Conservation (phyloP, 352 stramenopile genomes). For the Phytophthora sojae region DNA sequence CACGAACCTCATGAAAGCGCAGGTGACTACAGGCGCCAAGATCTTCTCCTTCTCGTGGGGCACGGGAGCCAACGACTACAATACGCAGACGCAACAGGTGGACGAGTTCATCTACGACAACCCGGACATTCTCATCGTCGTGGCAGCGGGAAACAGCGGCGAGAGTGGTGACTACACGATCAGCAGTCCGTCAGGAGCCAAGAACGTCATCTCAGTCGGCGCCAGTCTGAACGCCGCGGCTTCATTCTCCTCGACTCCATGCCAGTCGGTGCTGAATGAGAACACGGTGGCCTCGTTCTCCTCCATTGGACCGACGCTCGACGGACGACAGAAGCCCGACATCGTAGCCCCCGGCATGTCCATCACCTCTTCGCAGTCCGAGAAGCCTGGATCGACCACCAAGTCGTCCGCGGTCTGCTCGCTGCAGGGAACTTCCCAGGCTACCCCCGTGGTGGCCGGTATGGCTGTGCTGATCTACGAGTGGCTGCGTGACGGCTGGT, state of each 20-base stretch:
- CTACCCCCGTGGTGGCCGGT: constrained; percentile 82
- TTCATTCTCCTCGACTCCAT: constrained; percentile 60
- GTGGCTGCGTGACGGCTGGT: constrained; percentile 89
- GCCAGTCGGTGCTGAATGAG: constrained; percentile 63
- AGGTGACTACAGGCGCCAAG: constrained; percentile 59
- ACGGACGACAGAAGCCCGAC: constrained; percentile 84
- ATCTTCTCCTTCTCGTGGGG: constrained; percentile 83
- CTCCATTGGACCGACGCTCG: constrained; percentile 68
- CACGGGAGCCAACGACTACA: constrained; percentile 67
- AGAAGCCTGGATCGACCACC: constrained; percentile 49
- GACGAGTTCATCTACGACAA: constrained; percentile 84
- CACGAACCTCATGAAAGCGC: constrained; percentile 60
- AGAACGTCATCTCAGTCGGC: constrained; percentile 88
- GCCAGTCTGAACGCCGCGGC: constrained; percentile 65
- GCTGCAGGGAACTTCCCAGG: constrained; percentile 84
- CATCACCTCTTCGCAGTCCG: constrained; percentile 71
- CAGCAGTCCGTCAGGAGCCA: constrained; percentile 73
- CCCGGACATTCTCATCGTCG: constrained; percentile 79
- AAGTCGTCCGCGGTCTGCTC: constrained; percentile 53
- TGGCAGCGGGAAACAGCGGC: constrained; percentile 86
- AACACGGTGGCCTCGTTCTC: constrained; percentile 78
- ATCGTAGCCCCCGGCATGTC: constrained; percentile 77
- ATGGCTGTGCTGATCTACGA: constrained; percentile 85
- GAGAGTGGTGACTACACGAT: constrained; percentile 67
- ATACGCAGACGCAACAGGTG: constrained; percentile 60